Conservation (phyloP, 163 green algal species). For the Scenedesmus sp. region DNA sequence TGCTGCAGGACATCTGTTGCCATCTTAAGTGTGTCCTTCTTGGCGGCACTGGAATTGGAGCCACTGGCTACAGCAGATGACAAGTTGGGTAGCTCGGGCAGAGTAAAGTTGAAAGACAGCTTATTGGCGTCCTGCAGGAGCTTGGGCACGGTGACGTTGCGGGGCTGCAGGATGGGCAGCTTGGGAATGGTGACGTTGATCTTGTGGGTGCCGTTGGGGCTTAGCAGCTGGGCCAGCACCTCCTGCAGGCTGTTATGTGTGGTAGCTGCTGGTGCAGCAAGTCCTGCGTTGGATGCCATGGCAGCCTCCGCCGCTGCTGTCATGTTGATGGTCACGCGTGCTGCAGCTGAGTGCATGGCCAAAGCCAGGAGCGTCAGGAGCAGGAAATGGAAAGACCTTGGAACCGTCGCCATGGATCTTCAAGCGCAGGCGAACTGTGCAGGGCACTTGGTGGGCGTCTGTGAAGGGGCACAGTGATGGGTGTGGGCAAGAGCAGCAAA, state of each 20-base stretch:
- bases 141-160: background rate
- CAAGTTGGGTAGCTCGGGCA: background rate
- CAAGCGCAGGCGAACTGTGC: background rate
- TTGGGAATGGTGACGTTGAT: background rate
- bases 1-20: slow-evolving; percentile 4
- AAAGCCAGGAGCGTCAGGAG: background rate
- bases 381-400: background rate
- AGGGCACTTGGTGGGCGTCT: background rate
- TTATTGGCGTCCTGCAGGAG: background rate
- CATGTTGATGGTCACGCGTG: slow-evolving; percentile 1
- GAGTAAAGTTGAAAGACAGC: background rate
- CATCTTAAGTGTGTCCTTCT: background rate
- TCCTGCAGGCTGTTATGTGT: background rate
- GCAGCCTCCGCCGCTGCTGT: background rate
- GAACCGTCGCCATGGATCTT: background rate
- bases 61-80: background rate
- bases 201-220: background rate
- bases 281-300: background rate
- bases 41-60: background rate
- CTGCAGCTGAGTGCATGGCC: background rate
- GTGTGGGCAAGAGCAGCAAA: background rate
- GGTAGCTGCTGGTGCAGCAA: background rate
- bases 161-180: background rate
- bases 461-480: background rate
- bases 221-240: background rate